Evolutionary conservation across 305 asterid species (phyloP), one percentile per base, ranked within the genome.

Genomic region (Plantago lanceolata): DNA sequence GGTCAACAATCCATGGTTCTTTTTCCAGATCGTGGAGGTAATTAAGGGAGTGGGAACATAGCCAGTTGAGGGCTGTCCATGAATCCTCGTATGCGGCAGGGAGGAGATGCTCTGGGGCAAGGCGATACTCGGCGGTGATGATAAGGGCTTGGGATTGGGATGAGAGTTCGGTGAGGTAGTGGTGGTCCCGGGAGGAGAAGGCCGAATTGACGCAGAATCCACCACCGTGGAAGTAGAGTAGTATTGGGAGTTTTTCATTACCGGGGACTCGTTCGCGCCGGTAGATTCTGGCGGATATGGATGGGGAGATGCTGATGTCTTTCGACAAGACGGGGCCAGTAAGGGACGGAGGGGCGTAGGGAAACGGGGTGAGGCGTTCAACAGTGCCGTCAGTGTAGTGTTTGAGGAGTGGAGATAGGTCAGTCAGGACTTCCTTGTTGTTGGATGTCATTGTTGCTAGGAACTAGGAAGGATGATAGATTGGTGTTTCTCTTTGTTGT

Each of bases 381-480:
- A 83, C 76, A 13, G 78, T 79, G 58, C 85, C 87, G 65, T 81
- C 81, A 68, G 74, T 71, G 76, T 75, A 84, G n/a, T 71, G 48
- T 45, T 20, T 72, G 55, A 81, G 68, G 64, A 67, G 2, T 7
- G 88, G 86, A 9, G 73, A 64, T 71, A 79, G 64, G 33, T 80
- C 84, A 11, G 16, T 28, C 21, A 69, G 63, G 33, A 28, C 33
- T 28, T 31, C 8, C 8, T 31, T 31, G 37, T 2, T 40, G 64
- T n/a, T n/a, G n/a, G n/a, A n/a, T n/a, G n/a, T n/a, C n/a, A n/a
- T n/a, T n/a, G n/a, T 31, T 31, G 21, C 35, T 0, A n/a, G n/a
- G n/a, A n/a, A n/a, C n/a, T n/a, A n/a, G n/a, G n/a, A n/a, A n/a
- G 44, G 64, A 21, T 48, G 70, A 71, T 72, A n/a, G n/a, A n/a